Conservation (phyloP, 805 yeast genomes). For the Starmera pachycereana region DNA sequence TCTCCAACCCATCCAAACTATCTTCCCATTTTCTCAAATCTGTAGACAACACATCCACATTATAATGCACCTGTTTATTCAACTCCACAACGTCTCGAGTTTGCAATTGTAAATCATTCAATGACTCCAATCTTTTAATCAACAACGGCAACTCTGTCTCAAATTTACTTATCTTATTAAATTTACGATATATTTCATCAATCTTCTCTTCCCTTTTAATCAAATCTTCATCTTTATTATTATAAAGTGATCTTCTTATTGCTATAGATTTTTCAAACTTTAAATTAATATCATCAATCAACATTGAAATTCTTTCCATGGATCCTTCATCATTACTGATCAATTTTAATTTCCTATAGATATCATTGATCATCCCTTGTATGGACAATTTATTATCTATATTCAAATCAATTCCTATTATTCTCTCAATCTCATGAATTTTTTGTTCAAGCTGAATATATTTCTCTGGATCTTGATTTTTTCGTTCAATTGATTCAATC, state of each 20-base stretch:
- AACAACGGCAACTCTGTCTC: slow-evolving; percentile 17
- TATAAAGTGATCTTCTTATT: slow-evolving; percentile 10
- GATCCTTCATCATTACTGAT: slow-evolving; percentile 16
- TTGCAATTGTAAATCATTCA: slow-evolving; percentile 16
- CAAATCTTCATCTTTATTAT: slow-evolving; percentile 10
- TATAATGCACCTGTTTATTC: slow-evolving; percentile 11
- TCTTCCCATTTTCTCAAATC: slow-evolving; percentile 21
- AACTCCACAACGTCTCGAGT: slow-evolving; percentile 10
- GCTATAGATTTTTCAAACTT: slow-evolving; percentile 19
- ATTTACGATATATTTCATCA: slow-evolving; percentile 15
- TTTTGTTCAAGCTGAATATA: slow-evolving; percentile 2
- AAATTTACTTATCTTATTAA: slow-evolving; percentile 10
- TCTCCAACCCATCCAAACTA: slow-evolving; percentile 13
- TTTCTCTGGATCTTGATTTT: slow-evolving; percentile 5
- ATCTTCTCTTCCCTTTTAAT: slow-evolving; percentile 15
- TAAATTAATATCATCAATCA: slow-evolving; percentile 16
- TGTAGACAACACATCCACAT: slow-evolving; percentile 10
- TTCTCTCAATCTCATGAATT: slow-evolving; percentile 2
- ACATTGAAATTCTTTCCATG: slow-evolving; percentile 10
- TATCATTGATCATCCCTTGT: slow-evolving; percentile 14
- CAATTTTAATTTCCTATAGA: slow-evolving; percentile 19
- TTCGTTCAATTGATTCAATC: slow-evolving; percentile 4
- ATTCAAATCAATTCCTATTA: slow-evolving; percentile 1
- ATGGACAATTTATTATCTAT: neutral
- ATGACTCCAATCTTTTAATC: slow-evolving; percentile 16